phyloP scores from a whole-genome alignment of 2,329 filamentous ascomycete species.

The Phyllosticta citriasiana region DNA sequence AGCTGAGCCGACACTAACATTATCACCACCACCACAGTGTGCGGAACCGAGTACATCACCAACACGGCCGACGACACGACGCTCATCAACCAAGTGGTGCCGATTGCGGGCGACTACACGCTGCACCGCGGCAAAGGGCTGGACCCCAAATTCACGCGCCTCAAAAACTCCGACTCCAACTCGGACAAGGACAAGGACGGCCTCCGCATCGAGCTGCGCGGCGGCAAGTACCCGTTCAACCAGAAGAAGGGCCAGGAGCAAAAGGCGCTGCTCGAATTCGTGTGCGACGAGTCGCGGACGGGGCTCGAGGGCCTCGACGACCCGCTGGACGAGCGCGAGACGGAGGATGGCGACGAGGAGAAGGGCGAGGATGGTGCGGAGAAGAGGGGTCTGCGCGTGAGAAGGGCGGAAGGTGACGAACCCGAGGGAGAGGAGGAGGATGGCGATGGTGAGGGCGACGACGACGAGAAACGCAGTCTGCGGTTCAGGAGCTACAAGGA shows the following conservation, averaged over 20 bases:
- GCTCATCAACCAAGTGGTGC: constrained; percentile 48
- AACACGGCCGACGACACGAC: constrained; percentile 39
- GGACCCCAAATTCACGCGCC: constrained; percentile 54
- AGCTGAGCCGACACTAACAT: background rate
- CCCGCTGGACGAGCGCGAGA: constrained; percentile 20
- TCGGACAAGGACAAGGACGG: constrained; percentile 61
- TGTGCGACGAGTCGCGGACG: constrained; percentile 63
- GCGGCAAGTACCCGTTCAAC: constrained; percentile 41
- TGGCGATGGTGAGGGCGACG: constrained; percentile 20
- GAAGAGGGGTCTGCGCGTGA: constrained; percentile 19
- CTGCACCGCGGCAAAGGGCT: constrained; percentile 37
- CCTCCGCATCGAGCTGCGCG: constrained; percentile 57
- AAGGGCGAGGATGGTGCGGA: constrained; percentile 22
- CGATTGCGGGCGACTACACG: constrained; percentile 57
- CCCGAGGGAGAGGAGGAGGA: background rate
- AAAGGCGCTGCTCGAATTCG: constrained; percentile 72
- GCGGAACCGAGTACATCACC: constrained; percentile 57
- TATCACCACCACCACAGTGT: constrained; percentile 44
- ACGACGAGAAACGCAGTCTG: constrained; percentile 38
- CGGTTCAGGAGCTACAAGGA: constrained; percentile 66
- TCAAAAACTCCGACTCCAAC: constrained; percentile 55
- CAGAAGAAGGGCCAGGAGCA: constrained; percentile 47
- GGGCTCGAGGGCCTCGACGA: constrained; percentile 43
- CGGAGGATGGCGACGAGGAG: constrained; percentile 30
- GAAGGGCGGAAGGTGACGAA: constrained; percentile 11